A percentile compares a stretch with the other conserved stretches of the same genome.
These are phyloP conservation scores for Aspergillus haitiensis DNA, from an alignment of 495 filamentous ascomycete species.

Conservation along the genomic window DNA sequence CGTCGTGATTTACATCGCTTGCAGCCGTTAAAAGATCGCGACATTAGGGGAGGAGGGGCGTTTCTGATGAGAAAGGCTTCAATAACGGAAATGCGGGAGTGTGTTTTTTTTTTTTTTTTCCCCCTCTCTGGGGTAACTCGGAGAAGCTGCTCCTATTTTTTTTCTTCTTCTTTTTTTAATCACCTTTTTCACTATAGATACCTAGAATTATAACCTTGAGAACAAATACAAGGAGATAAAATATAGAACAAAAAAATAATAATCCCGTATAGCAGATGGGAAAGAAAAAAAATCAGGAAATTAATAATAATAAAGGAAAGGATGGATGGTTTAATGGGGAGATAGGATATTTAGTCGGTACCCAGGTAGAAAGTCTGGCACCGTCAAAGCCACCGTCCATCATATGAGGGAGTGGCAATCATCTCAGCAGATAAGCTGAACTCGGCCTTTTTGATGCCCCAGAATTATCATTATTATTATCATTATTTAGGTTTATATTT, in stretches of 20 bases:
- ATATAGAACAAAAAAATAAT: background rate
- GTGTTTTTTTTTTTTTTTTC: conserved; percentile 16
- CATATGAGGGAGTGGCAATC: conserved; percentile 19
- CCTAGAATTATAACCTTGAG: background rate
- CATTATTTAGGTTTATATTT: too few species aligned
- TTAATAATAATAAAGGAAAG: background rate
- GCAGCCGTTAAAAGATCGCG: conserved; percentile 48
- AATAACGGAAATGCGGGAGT: conserved; percentile 3
- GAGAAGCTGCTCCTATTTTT: background rate
- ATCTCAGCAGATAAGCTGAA: conserved; percentile 21
- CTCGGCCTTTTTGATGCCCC: conserved; percentile 8
- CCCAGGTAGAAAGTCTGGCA: background rate
- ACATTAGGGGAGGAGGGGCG: conserved; percentile 35
- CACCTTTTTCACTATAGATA: background rate
- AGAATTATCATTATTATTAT: background rate
- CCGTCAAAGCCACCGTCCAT: background rate
- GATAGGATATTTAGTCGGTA: background rate
- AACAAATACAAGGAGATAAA: background rate
- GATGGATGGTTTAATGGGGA: background rate
- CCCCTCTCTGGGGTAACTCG: conserved; percentile 13
- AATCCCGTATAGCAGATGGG: background rate
- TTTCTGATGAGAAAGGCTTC: background rate
- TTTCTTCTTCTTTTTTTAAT: too few species aligned
- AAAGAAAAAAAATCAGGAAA: background rate
- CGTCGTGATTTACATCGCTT: conserved; percentile 49